Evolutionary conservation across 148 eudicot species (phyloP).

Genomic region (Beta vulgaris): DNA sequence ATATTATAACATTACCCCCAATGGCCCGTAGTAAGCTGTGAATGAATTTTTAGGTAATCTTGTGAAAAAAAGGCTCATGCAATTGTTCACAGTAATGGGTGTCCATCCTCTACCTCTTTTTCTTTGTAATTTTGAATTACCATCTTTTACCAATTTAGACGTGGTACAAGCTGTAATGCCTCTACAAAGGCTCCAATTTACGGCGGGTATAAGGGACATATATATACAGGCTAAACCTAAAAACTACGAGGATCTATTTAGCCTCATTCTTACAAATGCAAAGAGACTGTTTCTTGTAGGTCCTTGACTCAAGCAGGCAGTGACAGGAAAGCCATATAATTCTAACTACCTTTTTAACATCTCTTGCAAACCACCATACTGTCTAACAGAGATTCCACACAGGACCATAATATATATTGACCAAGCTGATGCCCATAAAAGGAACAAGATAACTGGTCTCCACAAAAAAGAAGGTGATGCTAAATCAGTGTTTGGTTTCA

Average conservation of each 20-base stretch:
- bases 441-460: constrained; percentile 55
- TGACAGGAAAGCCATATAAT: neutral
- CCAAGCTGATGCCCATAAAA: constrained; percentile 77
- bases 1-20: neutral
- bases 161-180: no score
- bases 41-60: no score
- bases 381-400: constrained; percentile 65
- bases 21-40: no score
- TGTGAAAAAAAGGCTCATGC: no score
- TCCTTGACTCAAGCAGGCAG: neutral
- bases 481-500: constrained; percentile 27
- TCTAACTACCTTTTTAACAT: constrained; percentile 75
- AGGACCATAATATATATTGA: constrained; percentile 58
- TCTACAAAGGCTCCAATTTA: neutral
- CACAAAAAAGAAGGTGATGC: constrained; percentile 48
- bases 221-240: neutral
- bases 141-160: no score
- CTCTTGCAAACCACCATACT: constrained; percentile 71
- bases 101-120: no score
- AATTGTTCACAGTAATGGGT: no score
- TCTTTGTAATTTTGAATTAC: no score
- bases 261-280: neutral
- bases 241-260: neutral
- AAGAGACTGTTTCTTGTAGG: neutral
- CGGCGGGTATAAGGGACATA: neutral